Evolutionary conservation across 140 eudicot genomes (phyloP).

Genomic region (Flaveria floridana): DNA sequence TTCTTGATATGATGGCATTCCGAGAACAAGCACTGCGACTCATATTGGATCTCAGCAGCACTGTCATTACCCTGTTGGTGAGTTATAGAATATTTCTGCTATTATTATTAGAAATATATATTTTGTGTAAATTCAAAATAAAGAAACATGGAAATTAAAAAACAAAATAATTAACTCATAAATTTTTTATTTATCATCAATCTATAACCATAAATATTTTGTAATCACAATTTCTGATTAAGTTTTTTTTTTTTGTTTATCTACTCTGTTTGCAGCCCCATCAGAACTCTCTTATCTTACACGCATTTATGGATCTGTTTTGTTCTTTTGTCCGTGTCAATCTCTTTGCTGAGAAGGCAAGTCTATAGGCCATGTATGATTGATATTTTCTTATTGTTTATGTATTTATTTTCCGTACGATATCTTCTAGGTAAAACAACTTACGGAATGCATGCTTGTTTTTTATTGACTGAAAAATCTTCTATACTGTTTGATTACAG

Average conservation of each 20-base stretch:
- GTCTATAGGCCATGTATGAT: slow-evolving; percentile 32
- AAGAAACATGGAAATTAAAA: slow-evolving; percentile 1
- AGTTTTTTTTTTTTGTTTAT: slow-evolving; percentile 30
- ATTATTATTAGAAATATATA: background rate
- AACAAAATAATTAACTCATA: background rate
- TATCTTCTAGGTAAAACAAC: slow-evolving; percentile 20
- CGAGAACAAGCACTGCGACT: slow-evolving; percentile 97
- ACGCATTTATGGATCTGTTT: slow-evolving; percentile 94
- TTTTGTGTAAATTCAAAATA: slow-evolving; percentile 9
- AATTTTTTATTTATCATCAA: background rate
- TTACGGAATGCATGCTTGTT: slow-evolving; percentile 21
- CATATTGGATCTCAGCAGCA: slow-evolving; percentile 94
- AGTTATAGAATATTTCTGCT: slow-evolving; percentile 33
- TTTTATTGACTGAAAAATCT: slow-evolving; percentile 17
- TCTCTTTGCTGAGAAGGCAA: slow-evolving; percentile 95
- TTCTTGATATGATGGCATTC: slow-evolving; percentile 93
- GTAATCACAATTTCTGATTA: slow-evolving; percentile 24
- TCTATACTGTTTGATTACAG: slow-evolving; percentile 43
- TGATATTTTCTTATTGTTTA: slow-evolving; percentile 27
- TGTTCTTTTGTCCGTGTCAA: slow-evolving; percentile 95
- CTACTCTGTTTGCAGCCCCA: slow-evolving; percentile 79
- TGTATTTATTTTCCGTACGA: background rate
- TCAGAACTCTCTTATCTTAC: slow-evolving; percentile 92
- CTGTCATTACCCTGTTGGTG: slow-evolving; percentile 95
- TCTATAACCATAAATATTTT: slow-evolving; percentile 6